Evolutionary conservation across 2,329 filamentous ascomycete genomes (phyloP).

Genomic region (Diaporthe nobilis): DNA sequence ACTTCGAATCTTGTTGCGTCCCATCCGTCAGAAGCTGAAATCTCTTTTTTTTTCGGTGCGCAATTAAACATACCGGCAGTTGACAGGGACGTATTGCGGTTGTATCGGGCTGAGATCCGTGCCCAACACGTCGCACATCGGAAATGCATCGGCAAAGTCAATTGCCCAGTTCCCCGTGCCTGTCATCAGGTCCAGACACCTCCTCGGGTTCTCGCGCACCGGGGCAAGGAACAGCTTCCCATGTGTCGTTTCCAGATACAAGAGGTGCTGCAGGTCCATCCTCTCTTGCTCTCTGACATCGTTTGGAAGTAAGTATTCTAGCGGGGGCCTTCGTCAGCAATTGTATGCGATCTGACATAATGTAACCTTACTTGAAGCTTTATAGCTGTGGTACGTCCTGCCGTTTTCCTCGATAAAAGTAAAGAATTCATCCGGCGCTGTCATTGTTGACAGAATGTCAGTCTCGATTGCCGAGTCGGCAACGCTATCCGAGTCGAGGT

Average conservation of each 20-base stretch:
- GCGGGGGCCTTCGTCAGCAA: neutral
- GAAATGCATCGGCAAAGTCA: slow-evolving; percentile 45
- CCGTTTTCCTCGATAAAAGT: slow-evolving; percentile 40
- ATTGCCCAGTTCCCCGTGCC: slow-evolving; percentile 49
- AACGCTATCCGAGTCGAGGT: slow-evolving; percentile 25
- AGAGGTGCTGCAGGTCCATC: slow-evolving; percentile 42
- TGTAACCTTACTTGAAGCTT: slow-evolving; percentile 47
- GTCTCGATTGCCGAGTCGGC: slow-evolving; percentile 41
- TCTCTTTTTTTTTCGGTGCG: no score
- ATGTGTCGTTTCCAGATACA: slow-evolving; percentile 44
- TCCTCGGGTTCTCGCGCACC: slow-evolving; percentile 37
- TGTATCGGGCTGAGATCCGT: slow-evolving; percentile 48
- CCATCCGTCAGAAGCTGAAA: neutral
- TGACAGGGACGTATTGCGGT: slow-evolving; percentile 46
- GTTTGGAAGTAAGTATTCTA: slow-evolving; percentile 44
- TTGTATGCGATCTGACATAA: neutral
- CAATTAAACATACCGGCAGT: slow-evolving; percentile 40
- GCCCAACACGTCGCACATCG: slow-evolving; percentile 45
- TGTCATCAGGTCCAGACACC: slow-evolving; percentile 49
- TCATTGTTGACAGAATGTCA: slow-evolving; percentile 35
- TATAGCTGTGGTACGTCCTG: slow-evolving; percentile 41
- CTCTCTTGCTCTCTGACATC: slow-evolving; percentile 40
- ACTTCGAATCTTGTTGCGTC: slow-evolving; percentile 51
- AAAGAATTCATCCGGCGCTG: slow-evolving; percentile 32
- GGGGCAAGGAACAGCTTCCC: slow-evolving; percentile 44